phyloP scores from a whole-genome alignment of 176 grass and related monocot genomes.

The Oryza brachyantha region DNA sequence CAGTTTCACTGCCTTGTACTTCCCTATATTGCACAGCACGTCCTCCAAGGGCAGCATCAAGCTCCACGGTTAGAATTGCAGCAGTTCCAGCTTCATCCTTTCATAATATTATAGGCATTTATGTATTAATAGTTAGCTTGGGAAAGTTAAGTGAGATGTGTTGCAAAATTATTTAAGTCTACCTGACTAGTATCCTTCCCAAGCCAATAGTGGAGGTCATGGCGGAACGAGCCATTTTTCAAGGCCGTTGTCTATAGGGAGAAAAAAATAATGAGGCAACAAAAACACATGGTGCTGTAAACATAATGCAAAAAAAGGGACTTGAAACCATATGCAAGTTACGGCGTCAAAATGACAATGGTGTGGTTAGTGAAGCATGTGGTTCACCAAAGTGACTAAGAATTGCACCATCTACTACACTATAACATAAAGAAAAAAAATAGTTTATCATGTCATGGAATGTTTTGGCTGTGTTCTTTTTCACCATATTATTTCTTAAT shows the following conservation, averaged over 20 bases:
- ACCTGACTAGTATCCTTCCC: slow-evolving; percentile 98
- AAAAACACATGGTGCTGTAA: neutral
- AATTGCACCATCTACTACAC: neutral
- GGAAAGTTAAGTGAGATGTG: slow-evolving; percentile 21
- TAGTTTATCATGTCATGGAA: neutral
- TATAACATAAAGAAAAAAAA: neutral
- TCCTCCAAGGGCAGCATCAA: slow-evolving; percentile 86
- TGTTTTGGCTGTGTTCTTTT: too few species aligned
- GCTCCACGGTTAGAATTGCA: slow-evolving; percentile 84
- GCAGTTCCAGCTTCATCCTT: slow-evolving; percentile 94
- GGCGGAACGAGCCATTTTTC: slow-evolving; percentile 82
- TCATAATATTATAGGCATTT: slow-evolving; percentile 1
- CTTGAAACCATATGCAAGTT: neutral
- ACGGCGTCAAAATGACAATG: neutral
- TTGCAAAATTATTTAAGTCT: slow-evolving; percentile 27
- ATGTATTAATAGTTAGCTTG: neutral
- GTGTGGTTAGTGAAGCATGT: slow-evolving; percentile 8
- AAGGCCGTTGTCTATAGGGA: slow-evolving; percentile 62
- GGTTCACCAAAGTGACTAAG: neutral
- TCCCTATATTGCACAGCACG: slow-evolving; percentile 93
- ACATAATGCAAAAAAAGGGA: neutral
- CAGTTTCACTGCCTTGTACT: slow-evolving; percentile 88
- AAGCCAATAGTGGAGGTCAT: slow-evolving; percentile 99
- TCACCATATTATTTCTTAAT: too few species aligned
- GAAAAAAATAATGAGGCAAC: slow-evolving; percentile 21